Percentiles rank a stretch among this genome's conserved stretches.
Conservation (phyloP, 306 rosid species). For the Prosopis cineraria region DNA sequence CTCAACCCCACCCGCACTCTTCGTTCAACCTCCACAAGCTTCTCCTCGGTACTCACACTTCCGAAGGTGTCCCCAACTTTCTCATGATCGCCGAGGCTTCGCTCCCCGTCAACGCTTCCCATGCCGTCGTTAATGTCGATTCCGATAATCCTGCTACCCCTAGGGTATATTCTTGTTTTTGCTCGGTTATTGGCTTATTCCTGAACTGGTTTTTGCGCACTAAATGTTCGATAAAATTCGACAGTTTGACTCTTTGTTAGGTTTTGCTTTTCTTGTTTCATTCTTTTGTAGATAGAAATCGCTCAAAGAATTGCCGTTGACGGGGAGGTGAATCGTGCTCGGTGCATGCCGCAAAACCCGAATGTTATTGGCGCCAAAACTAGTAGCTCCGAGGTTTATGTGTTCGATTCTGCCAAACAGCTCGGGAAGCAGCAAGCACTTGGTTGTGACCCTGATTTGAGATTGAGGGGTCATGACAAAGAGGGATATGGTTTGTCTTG, state of each 20-base stretch:
- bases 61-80: slow-evolving; percentile 63
- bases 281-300: slow-evolving; percentile 60
- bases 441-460: slow-evolving; percentile 70
- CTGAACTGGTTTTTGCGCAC: background rate
- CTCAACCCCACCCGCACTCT: slow-evolving; percentile 49
- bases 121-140: slow-evolving; percentile 33
- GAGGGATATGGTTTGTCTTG: slow-evolving; percentile 96
- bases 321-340: slow-evolving; percentile 93
- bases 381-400: slow-evolving; percentile 73
- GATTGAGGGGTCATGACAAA: slow-evolving; percentile 87
- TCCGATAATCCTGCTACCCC: slow-evolving; percentile 50
- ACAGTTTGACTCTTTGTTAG: background rate
- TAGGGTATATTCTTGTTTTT: slow-evolving; percentile 43
- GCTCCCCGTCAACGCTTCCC: slow-evolving; percentile 50
- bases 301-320: slow-evolving; percentile 65
- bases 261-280: background rate
- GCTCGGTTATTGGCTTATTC: background rate
- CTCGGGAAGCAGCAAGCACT: slow-evolving; percentile 40
- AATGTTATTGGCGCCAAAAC: slow-evolving; percentile 75
- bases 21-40: slow-evolving; percentile 68
- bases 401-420: slow-evolving; percentile 62
- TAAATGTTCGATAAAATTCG: slow-evolving; percentile 49
- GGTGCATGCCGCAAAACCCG: slow-evolving; percentile 84
- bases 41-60: slow-evolving; percentile 83
- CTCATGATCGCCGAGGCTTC: slow-evolving; percentile 73